Conservation (phyloP, 2,329 filamentous ascomycete genomes). For the Diaporthe vexans region DNA sequence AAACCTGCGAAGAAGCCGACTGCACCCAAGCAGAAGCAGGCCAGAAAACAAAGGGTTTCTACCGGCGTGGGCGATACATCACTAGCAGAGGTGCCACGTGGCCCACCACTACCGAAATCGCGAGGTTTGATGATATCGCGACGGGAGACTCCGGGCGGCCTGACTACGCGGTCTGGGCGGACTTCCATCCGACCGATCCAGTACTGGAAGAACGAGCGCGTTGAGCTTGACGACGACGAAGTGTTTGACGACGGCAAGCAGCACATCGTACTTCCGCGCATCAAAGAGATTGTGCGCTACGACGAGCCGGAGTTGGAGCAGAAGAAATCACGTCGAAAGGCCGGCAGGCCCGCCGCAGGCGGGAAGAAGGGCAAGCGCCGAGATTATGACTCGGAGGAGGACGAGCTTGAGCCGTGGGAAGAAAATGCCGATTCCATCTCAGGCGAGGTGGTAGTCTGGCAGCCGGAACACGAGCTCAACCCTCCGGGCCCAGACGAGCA, state of each 20-base stretch:
- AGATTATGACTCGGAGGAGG: conserved; percentile 57
- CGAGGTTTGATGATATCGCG: conserved; percentile 68
- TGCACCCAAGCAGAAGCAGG: conserved; percentile 51
- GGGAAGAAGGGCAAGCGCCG: conserved; percentile 51
- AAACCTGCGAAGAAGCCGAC: conserved; percentile 44
- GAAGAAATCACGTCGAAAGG: conserved; percentile 40
- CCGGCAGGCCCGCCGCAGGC: conserved; percentile 36
- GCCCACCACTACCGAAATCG: conserved; percentile 68
- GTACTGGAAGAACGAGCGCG: conserved; percentile 88
- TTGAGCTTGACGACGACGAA: conserved; percentile 75
- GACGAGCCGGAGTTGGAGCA: conserved; percentile 67
- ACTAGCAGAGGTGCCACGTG: conserved; percentile 62
- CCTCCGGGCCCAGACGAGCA: conserved; percentile 69
- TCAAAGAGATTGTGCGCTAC: conserved; percentile 83
- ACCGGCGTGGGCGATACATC: conserved; percentile 61
- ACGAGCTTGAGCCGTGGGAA: conserved; percentile 80
- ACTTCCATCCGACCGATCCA: conserved; percentile 83
- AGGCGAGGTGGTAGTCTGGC: conserved; percentile 76
- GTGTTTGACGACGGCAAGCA: conserved; percentile 58
- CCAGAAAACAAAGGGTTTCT: conserved; percentile 54
- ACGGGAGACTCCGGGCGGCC: conserved; percentile 57
- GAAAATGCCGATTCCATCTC: conserved; percentile 72
- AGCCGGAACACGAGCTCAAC: conserved; percentile 67
- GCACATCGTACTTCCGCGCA: conserved; percentile 74
- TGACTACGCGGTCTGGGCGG: conserved; percentile 81